Percentiles rank a stretch among this genome's conserved stretches.
These are phyloP conservation scores for Fonsecaea pedrosoi DNA, from an alignment of 2,329 filamentous ascomycete species.

Conservation along the genomic window DNA sequence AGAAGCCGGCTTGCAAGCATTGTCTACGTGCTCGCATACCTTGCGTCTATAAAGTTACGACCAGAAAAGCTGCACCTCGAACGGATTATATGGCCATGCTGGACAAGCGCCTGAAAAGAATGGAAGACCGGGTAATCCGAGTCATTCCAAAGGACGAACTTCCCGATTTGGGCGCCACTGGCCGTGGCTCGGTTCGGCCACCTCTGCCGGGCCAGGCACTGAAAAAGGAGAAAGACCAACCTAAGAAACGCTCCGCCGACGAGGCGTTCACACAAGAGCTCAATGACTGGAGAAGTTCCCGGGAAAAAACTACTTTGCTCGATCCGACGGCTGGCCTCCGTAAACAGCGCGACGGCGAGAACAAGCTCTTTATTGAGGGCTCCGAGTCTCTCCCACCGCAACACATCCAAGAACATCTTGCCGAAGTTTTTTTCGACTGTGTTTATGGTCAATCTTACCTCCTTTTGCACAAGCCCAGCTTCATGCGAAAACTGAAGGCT, in stretches of 20 bases:
- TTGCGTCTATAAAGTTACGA: conserved; percentile 97
- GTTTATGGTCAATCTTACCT: conserved; percentile 96
- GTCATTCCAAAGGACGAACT: conserved; percentile 87
- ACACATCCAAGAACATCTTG: conserved; percentile 90
- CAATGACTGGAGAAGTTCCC: conserved; percentile 76
- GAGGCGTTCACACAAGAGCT: conserved; percentile 85
- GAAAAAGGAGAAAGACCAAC: conserved; percentile 55
- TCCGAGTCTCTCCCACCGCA: conserved; percentile 79
- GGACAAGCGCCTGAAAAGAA: conserved; percentile 91
- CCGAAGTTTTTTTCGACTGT: conserved; percentile 94
- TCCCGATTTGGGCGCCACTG: conserved; percentile 70
- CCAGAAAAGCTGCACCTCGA: conserved; percentile 87
- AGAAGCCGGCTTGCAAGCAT: conserved; percentile 97
- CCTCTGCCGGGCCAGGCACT: conserved; percentile 64
- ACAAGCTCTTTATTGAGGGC: conserved; percentile 79
- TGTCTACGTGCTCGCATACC: conserved; percentile 90
- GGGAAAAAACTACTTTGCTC: conserved; percentile 39
- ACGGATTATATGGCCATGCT: conserved; percentile 99
- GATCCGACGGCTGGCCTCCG: conserved; percentile 57
- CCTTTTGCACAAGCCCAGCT: conserved; percentile 93
- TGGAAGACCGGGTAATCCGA: conserved; percentile 98
- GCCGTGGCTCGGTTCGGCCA: conserved; percentile 84
- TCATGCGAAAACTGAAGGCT: conserved; percentile 80
- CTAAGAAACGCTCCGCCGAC: conserved; percentile 81
- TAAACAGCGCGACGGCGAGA: conserved; percentile 72